Conservation (phyloP, 2,329 filamentous ascomycete species). For the Arthrobotrys iridis region DNA sequence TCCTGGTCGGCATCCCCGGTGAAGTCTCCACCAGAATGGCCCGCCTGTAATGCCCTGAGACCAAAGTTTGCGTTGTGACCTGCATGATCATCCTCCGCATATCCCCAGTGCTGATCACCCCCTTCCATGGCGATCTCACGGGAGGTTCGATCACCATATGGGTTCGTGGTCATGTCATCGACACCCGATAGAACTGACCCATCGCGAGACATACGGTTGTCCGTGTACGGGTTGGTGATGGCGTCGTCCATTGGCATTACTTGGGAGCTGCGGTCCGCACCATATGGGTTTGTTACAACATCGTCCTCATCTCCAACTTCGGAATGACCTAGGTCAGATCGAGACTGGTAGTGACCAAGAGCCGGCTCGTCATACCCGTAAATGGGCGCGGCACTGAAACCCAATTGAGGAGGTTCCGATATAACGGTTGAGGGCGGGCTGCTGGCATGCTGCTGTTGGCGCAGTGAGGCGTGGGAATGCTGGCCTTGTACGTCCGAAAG, state of each 20-base stretch:
- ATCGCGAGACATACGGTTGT: constrained; percentile 47
- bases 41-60: constrained; percentile 39
- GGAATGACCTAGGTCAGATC: constrained; percentile 62
- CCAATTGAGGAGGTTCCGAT: constrained; percentile 68
- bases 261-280: constrained; percentile 42
- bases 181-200: constrained; percentile 62
- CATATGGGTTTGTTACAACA: constrained; percentile 83
- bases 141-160: constrained; percentile 66
- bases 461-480: constrained; percentile 61
- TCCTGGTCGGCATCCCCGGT: constrained; percentile 41
- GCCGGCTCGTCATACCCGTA: constrained; percentile 78
- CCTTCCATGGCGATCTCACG: constrained; percentile 51
- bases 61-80: constrained; percentile 53
- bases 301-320: constrained; percentile 68
- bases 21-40: constrained; percentile 57
- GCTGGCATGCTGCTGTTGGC: constrained; percentile 68
- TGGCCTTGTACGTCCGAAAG: constrained; percentile 57
- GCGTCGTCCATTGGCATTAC: constrained; percentile 58
- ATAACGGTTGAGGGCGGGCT: constrained; percentile 59
- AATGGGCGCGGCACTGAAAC: constrained; percentile 75
- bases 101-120: constrained; percentile 51
- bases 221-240: constrained; percentile 52
- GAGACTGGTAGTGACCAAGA: constrained; percentile 69
- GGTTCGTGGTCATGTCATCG: constrained; percentile 80
- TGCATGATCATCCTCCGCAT: constrained; percentile 37